Percentiles rank a stretch among this genome's conserved stretches.
Evolutionary conservation across 352 stramenopile genomes (phyloP).

Genomic region (Phytophthora vignae): DNA sequence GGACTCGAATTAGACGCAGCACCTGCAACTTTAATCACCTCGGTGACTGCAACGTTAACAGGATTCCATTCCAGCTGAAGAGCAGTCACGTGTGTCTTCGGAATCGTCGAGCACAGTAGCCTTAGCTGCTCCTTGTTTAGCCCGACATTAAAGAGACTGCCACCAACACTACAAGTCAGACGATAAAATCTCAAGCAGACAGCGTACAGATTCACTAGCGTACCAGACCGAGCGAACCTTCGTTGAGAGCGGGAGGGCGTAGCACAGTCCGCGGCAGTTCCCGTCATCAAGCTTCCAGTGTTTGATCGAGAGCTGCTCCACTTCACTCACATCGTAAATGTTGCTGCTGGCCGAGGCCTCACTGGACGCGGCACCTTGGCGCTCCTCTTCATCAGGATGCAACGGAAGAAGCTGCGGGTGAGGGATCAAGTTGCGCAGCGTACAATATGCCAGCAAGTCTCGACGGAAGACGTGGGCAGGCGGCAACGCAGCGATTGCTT

Average conservation of each 20-base stretch:
- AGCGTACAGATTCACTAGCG: background rate
- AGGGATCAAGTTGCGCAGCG: slow-evolving; percentile 55
- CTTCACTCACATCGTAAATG: slow-evolving; percentile 70
- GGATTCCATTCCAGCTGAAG: slow-evolving; percentile 81
- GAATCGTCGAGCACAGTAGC: slow-evolving; percentile 57
- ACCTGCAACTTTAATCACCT: background rate
- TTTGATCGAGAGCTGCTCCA: slow-evolving; percentile 61
- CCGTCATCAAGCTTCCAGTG: slow-evolving; percentile 77
- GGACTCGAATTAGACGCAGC: background rate
- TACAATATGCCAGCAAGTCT: slow-evolving; percentile 73
- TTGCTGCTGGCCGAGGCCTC: slow-evolving; percentile 35
- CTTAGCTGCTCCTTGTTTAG: slow-evolving; percentile 58
- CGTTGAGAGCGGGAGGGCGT: slow-evolving; percentile 52
- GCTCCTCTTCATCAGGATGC: slow-evolving; percentile 70
- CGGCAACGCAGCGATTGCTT: slow-evolving; percentile 31
- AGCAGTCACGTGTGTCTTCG: slow-evolving; percentile 56
- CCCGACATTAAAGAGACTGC: slow-evolving; percentile 73
- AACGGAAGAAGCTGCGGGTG: slow-evolving; percentile 73
- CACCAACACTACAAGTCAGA: background rate
- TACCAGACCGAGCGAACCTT: slow-evolving; percentile 69
- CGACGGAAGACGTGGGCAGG: slow-evolving; percentile 56
- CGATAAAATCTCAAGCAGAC: no score
- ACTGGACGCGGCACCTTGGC: slow-evolving; percentile 32
- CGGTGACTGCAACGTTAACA: background rate
- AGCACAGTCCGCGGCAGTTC: slow-evolving; percentile 62